Evolutionary conservation across 2,329 filamentous ascomycete species (phyloP), one percentile per base, ranked within the genome.

Genomic region (Xylariaceae sp.): DNA sequence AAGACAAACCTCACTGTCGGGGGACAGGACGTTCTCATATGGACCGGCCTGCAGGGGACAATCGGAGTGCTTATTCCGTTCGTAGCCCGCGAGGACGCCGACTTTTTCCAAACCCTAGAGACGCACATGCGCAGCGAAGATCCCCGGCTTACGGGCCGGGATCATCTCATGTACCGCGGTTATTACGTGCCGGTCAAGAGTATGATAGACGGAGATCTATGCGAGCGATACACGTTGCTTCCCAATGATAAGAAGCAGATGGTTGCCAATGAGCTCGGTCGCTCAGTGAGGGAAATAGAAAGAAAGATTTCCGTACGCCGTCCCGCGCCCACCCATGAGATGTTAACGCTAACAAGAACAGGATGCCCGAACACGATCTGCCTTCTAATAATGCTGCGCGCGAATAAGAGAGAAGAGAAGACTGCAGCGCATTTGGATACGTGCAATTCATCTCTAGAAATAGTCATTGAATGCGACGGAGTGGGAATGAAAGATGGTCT

Each of bases 121-220:
- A 87, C 89, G 70, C 90, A 96, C 69, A 81, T 99, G 71, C 85
- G 93, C 45, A 86, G 84, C 12, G 91, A 96, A 70, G 93, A 96
- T 69, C 83, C 93, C 37, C 93, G 93, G 7, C 78, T 99, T 44
- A 90, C 91, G 19, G 96, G 95, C 42, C 84, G 96, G 63, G 96
- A 99, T 73, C 95, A 99, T 74, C 80, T 99, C 44, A 96, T 96
- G 69, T 99, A 96, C 74, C 84, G 96, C 60, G 88, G 92, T 62
- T 99, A 98, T 75, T 99, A 98, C 73, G 91, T 90, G 5, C 96
- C 95, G 0, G 91, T 96, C 41, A 99, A 99, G 81, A 93, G 93
- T 7, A 87, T 96, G 23, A 96, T 99, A 67, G 95, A 99, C 74
- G 95, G 95, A 23, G 95, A 99, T 75, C 79, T 99, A 41, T 96